Conservation (phyloP, 2,329 filamentous ascomycete genomes). For the Aspergillaceae sp. region DNA sequence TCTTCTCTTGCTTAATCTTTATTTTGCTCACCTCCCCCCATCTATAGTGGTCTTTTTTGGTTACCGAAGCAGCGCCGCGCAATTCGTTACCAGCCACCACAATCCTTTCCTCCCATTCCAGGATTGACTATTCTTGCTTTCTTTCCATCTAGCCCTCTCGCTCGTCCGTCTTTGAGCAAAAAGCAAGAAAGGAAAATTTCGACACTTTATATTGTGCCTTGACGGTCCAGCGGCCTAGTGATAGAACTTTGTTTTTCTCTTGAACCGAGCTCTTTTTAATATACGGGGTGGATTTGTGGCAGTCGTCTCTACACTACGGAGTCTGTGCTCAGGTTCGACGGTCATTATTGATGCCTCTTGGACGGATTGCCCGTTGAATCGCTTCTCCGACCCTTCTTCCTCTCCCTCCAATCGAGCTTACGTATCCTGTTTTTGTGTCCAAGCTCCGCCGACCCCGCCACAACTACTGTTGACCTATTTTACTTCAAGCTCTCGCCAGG, state of each 20-base stretch:
- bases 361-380: constrained; percentile 7
- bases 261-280: constrained; percentile 10
- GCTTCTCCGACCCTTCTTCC: constrained; percentile 2
- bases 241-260: constrained; percentile 4
- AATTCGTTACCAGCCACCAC: constrained; percentile 29
- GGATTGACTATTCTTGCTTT: constrained; percentile 19
- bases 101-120: constrained; percentile 31
- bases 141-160: constrained; percentile 13
- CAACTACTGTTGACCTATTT: constrained; percentile 8
- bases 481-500: constrained; percentile 4
- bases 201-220: constrained; percentile 13
- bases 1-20: constrained; percentile 11
- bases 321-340: constrained; percentile 3
- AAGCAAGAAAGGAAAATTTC: not conserved
- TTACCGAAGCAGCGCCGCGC: constrained; percentile 15
- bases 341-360: constrained; percentile 8
- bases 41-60: constrained; percentile 15
- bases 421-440: constrained; percentile 9
- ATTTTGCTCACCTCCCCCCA: constrained; percentile 11
- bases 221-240: constrained; percentile 10
- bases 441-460: constrained; percentile 11
- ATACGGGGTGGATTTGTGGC: constrained; percentile 8
- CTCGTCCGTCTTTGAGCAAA: not conserved
- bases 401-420: constrained; percentile 8
- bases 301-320: constrained; percentile 6